Conservation (phyloP, 139 green algal species). For the Coelastrella sp. region DNA sequence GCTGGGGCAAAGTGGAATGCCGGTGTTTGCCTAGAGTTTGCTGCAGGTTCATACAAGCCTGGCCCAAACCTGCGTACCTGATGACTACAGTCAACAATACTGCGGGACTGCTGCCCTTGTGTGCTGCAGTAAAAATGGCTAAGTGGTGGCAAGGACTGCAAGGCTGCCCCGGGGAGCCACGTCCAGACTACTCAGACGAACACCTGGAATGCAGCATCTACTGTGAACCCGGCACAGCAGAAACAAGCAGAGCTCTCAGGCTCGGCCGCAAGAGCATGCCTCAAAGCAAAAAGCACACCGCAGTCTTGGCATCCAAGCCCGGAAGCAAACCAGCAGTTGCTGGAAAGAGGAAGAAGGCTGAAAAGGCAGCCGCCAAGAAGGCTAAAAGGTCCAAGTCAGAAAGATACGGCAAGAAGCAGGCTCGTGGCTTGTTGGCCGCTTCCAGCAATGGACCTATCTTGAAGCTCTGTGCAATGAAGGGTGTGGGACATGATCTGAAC, state of each 20-base stretch:
- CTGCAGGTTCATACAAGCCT: too few relatives aligned
- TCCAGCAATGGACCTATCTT: conserved; percentile 4
- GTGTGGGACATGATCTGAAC: conserved; percentile 47
- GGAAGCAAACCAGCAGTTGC: neutral
- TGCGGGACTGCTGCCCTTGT: neutral
- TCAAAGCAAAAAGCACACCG: too few relatives aligned
- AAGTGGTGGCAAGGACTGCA: conserved; percentile 33
- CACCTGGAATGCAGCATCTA: conserved; percentile 28
- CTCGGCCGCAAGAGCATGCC: too few relatives aligned
- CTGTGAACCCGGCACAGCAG: neutral
- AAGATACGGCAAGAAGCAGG: too few relatives aligned
- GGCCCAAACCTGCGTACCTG: neutral
- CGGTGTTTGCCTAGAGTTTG: too few relatives aligned
- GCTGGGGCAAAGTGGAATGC: too few relatives aligned
- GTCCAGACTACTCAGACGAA: neutral
- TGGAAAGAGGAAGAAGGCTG: conserved; percentile 4
- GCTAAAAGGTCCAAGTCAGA: too few relatives aligned
- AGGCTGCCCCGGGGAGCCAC: conserved; percentile 26
- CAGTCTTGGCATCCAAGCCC: neutral
- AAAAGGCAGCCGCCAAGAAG: neutral
- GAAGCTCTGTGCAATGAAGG: conserved; percentile 50
- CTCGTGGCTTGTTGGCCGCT: too few relatives aligned
- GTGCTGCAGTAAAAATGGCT: conserved; percentile 39
- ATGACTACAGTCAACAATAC: too few relatives aligned
- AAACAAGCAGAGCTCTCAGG: too few relatives aligned